Evolutionary conservation across 208 protist genomes (phyloP), one percentile per base, ranked within the genome.

Genomic region (Wallacemonas sp.): DNA sequence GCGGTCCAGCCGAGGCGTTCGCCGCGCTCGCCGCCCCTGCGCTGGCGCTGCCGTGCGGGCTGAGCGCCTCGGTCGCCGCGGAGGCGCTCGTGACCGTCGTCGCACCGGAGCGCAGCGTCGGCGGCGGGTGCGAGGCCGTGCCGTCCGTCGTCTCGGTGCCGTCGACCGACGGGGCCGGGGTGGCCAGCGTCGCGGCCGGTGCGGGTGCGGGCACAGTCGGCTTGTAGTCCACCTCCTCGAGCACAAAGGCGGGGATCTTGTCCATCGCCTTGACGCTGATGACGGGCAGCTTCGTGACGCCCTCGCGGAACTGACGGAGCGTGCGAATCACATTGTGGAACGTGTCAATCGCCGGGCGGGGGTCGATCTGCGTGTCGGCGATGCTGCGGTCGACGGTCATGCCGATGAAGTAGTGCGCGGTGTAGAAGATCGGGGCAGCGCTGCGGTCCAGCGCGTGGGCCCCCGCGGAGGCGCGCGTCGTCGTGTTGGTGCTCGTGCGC

Each of bases 341-440:
- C 1, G 72, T 74, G 23, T 64, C 67, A 50, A 95, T 93, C 31
- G 87, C 81, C 0, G 85, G 83, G 18, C 73, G 73, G 5, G 93
- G 74, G 63, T 92, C 81, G 54, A 95, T 88, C 39, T 75, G 81
- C 8, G 67, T 72, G 11, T 72, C 76, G 2, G 76, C 73, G 20
- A 87, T 62, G 41, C 55, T 81, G 44, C 68, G 55, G 61, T 93
- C 85, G 12, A 93, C 90, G 11, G 79, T 84, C 79, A 95, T 90
- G 32, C 87, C 90, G 64, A 95, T 88, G 72, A 83, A 92, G 76
- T 95, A 95, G 54, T 93, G 76, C 49, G 85, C 85, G 33, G 79
- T 91, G 66, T 76, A 82, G 61, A 50, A 67, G 12, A 3, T 14
- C 16, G 57, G 44, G 20, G 42, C 42, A 31, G 22, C 38, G 57